These are phyloP conservation scores for Fusarium nodosum DNA, from an alignment of 2,329 filamentous ascomycete genomes.

Conservation along the genomic window DNA sequence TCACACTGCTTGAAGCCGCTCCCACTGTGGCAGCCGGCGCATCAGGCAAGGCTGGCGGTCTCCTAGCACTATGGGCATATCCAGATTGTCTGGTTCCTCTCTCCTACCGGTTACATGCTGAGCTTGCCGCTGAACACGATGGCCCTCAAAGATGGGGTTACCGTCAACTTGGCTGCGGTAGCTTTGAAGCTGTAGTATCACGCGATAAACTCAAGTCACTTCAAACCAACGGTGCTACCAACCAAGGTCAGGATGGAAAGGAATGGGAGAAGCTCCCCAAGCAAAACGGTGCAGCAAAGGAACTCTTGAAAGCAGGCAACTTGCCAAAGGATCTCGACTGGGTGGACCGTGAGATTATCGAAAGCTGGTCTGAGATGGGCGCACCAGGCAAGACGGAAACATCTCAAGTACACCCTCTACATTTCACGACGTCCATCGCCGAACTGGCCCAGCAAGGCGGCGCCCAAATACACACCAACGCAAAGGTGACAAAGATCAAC, in stretches of 20 bases:
- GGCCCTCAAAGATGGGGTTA: constrained; percentile 90
- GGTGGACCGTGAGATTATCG: constrained; percentile 77
- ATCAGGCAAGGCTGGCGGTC: constrained; percentile 92
- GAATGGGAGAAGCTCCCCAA: constrained; percentile 74
- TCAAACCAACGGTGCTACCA: constrained; percentile 36
- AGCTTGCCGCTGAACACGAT: constrained; percentile 86
- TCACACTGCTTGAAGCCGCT: constrained; percentile 89
- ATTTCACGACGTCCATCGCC: constrained; percentile 90
- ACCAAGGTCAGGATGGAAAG: constrained; percentile 53
- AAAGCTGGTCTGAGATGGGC: constrained; percentile 86
- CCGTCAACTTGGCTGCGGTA: constrained; percentile 80
- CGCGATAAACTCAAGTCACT: constrained; percentile 54
- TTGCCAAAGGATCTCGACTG: constrained; percentile 87
- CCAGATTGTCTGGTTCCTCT: constrained; percentile 86
- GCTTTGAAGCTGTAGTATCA: constrained; percentile 59
- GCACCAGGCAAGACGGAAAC: constrained; percentile 76
- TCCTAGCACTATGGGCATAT: constrained; percentile 93
- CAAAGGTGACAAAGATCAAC: constrained; percentile 76
- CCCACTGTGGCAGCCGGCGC: constrained; percentile 88
- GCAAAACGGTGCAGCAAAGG: constrained; percentile 64
- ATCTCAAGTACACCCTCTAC: constrained; percentile 92
- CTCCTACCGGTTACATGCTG: constrained; percentile 84
- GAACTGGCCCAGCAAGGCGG: constrained; percentile 78
- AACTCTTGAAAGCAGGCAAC: constrained; percentile 67
- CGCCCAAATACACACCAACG: constrained; percentile 74